A percentile compares a stretch with the other conserved stretches of the same genome.
Conservation (phyloP, 2,329 filamentous ascomycete species). For the Tolypocladium guangdongense region DNA sequence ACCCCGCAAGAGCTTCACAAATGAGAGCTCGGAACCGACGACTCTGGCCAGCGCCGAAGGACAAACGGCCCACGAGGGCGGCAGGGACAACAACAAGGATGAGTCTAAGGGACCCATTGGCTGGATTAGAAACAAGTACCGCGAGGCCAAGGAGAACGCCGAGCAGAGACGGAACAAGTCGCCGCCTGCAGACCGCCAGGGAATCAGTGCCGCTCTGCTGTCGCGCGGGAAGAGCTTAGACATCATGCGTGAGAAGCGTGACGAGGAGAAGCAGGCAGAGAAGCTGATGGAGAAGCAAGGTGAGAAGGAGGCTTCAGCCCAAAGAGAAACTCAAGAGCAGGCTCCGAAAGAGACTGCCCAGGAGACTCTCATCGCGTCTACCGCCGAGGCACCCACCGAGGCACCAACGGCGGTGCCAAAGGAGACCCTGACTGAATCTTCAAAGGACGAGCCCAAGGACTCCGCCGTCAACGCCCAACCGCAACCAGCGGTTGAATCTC, state of each 20-base stretch:
- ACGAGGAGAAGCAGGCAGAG: conserved; percentile 10
- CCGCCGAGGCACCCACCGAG: background rate
- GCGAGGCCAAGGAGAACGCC: conserved; percentile 45
- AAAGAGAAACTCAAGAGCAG: background rate
- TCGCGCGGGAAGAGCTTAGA: conserved; percentile 38
- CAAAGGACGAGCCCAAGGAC: background rate
- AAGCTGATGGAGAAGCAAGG: background rate
- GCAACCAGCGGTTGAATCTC: background rate
- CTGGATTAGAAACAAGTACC: conserved; percentile 51
- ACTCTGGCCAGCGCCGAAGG: conserved; percentile 26
- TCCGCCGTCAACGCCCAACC: background rate
- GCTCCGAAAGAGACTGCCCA: background rate
- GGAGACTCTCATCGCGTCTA: background rate
- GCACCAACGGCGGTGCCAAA: background rate
- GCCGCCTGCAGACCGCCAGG: conserved; percentile 31
- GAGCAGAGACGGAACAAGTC: conserved; percentile 47
- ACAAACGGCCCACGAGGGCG: conserved; percentile 25
- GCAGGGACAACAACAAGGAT: conserved; percentile 29
- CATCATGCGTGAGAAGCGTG: conserved; percentile 26
- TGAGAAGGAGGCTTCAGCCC: background rate
- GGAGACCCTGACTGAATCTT: background rate
- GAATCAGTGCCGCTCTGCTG: conserved; percentile 17
- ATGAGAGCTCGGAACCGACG: conserved; percentile 36
- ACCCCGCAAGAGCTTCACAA: conserved; percentile 37
- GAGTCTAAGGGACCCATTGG: conserved; percentile 41